These are phyloP conservation scores for Suhomyces ambrosiae DNA, from an alignment of 1,139 yeast species.

Conservation along the genomic window DNA sequence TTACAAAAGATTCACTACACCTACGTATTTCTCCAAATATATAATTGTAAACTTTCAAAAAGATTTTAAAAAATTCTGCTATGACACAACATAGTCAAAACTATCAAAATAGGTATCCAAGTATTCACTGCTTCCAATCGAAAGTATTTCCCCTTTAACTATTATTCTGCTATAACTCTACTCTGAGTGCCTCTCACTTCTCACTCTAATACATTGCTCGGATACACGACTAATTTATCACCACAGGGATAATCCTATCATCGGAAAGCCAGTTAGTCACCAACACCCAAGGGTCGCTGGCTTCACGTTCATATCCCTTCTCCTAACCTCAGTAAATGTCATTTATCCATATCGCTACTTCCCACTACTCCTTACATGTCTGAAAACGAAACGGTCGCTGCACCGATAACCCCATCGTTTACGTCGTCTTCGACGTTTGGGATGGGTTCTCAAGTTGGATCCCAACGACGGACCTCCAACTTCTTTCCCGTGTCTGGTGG, in stretches of 20 bases:
- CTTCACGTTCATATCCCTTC: background rate
- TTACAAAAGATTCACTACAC: too few relatives aligned
- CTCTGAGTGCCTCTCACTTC: background rate
- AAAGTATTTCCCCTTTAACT: too few relatives aligned
- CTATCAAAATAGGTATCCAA: too few relatives aligned
- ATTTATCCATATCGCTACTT: background rate
- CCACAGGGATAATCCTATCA: background rate
- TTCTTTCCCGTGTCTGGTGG: slow-evolving; percentile 18
- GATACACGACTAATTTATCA: background rate
- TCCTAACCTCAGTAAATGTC: background rate
- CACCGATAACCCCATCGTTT: slow-evolving; percentile 11
- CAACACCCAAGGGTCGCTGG: background rate
- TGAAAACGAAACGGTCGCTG: slow-evolving; percentile 12
- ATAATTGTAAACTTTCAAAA: too few relatives aligned
- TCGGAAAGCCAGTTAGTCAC: background rate
- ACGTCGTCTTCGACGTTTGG: slow-evolving; percentile 10
- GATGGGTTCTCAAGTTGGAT: slow-evolving; percentile 9
- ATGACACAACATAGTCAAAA: too few relatives aligned
- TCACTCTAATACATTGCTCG: background rate
- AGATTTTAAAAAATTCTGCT: too few relatives aligned
- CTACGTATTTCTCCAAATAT: too few relatives aligned
- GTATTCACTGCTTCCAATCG: too few relatives aligned
- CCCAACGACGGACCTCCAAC: slow-evolving; percentile 20
- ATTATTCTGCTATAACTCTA: too few relatives aligned
- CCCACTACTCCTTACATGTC: slow-evolving; percentile 8